phyloP scores from a whole-genome alignment of 2,329 filamentous ascomycete species.

The Alternaria sp. region DNA sequence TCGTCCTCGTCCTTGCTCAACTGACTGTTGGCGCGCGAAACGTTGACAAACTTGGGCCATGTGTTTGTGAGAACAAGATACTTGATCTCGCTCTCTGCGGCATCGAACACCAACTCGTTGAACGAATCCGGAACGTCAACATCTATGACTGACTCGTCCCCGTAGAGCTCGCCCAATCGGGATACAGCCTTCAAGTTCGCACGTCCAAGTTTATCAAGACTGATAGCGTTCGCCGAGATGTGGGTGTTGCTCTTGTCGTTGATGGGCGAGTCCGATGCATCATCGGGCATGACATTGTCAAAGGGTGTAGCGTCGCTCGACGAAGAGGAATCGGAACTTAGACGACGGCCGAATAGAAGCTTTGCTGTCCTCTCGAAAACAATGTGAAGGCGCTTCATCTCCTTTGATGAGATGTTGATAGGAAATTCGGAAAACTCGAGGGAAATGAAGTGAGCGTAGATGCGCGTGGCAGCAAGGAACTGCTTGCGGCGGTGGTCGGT shows the following conservation, averaged over 20 bases:
- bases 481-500: slow-evolving; percentile 36
- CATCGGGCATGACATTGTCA: slow-evolving; percentile 26
- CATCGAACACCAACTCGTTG: slow-evolving; percentile 39
- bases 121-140: slow-evolving; percentile 38
- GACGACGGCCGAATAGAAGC: slow-evolving; percentile 29
- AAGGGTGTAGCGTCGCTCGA: slow-evolving; percentile 39
- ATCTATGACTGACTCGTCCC: slow-evolving; percentile 26
- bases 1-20: slow-evolving; percentile 23
- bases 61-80: slow-evolving; percentile 49
- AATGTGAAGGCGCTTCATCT: slow-evolving; percentile 38
- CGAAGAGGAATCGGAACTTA: slow-evolving; percentile 26
- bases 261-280: slow-evolving; percentile 19
- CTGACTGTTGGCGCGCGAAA: slow-evolving; percentile 30
- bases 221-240: slow-evolving; percentile 10
- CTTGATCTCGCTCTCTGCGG: slow-evolving; percentile 45
- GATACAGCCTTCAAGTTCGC: slow-evolving; percentile 40
- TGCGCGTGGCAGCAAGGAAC: slow-evolving; percentile 41
- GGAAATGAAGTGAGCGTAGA: slow-evolving; percentile 47
- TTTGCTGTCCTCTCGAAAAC: slow-evolving; percentile 38
- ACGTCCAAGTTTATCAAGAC: slow-evolving; percentile 38
- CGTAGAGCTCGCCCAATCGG: slow-evolving; percentile 26
- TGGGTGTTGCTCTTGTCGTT: slow-evolving; percentile 23
- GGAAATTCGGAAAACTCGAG: slow-evolving; percentile 47
- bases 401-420: slow-evolving; percentile 44
- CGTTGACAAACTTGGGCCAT: slow-evolving; percentile 48